Evolutionary conservation across 192 early-diverging fungal genomes (phyloP).

Genomic region (Neocallimastix lanati): DNA sequence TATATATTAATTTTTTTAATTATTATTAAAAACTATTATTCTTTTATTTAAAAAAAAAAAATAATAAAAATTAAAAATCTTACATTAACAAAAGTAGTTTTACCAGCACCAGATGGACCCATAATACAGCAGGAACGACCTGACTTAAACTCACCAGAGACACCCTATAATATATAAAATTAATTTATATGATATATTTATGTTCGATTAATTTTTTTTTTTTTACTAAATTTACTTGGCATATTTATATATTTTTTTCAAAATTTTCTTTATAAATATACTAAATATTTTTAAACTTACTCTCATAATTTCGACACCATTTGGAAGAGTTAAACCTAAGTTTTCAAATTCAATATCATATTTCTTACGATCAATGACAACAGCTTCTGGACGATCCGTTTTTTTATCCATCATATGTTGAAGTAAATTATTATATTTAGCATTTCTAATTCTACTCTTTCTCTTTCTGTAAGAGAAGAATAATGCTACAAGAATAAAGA

Average conservation of each 20-base stretch:
- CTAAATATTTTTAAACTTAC: not conserved
- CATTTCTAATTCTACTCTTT: not conserved
- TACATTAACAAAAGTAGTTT: conserved; percentile 34
- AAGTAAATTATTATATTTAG: not conserved
- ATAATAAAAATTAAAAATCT: not conserved
- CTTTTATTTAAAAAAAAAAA: conserved; percentile 3
- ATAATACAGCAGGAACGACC: conserved; percentile 56
- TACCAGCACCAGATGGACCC: conserved; percentile 83
- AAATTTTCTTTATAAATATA: too few relatives aligned
- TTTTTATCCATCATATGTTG: not conserved
- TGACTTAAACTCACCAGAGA: conserved; percentile 29
- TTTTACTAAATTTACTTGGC: too few relatives aligned
- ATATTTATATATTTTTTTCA: too few relatives aligned
- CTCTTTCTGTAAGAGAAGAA: not conserved
- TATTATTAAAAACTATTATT: too few relatives aligned
- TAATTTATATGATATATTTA: too few relatives aligned
- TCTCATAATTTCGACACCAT: conserved; percentile 25
- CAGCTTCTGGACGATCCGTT: not conserved
- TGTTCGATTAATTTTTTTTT: too few relatives aligned
- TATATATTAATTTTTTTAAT: too few relatives aligned
- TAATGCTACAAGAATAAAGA: not conserved
- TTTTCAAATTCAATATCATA: conserved; percentile 33
- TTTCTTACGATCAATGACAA: not conserved
- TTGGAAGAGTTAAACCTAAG: conserved; percentile 13
- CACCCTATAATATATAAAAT: conserved; percentile 9